Conservation (phyloP, 306 rosid species). For the Cucurbita argyrosperma region DNA sequence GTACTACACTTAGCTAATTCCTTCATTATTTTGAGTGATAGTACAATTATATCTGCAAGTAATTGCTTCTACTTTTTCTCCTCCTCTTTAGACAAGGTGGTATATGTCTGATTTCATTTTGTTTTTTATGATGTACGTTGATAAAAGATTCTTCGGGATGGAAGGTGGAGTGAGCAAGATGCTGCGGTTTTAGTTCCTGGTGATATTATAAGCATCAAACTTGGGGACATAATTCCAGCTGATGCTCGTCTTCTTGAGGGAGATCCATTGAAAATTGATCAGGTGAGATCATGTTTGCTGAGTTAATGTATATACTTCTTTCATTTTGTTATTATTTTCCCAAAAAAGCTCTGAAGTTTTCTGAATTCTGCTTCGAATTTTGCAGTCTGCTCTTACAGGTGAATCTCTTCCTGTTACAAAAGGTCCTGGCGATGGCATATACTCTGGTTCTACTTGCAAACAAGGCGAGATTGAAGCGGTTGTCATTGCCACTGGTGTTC, state of each 20-base stretch:
- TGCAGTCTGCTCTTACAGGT: slow-evolving; percentile 92
- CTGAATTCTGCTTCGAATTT: slow-evolving; percentile 13
- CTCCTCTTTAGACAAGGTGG: not conserved
- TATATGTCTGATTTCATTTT: not conserved
- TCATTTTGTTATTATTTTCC: not conserved
- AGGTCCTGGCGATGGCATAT: slow-evolving; percentile 94
- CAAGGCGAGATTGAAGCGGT: slow-evolving; percentile 98
- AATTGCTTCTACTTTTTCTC: not conserved
- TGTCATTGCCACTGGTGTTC: slow-evolving; percentile 95
- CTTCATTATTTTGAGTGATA: not conserved
- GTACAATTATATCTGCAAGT: not conserved
- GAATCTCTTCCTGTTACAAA: slow-evolving; percentile 94
- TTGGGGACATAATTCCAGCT: slow-evolving; percentile 85
- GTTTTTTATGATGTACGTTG: not conserved
- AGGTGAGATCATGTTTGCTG: slow-evolving; percentile 24
- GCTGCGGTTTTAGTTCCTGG: slow-evolving; percentile 79
- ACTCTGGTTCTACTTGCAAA: slow-evolving; percentile 96
- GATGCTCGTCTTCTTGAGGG: slow-evolving; percentile 98
- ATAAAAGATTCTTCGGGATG: slow-evolving; percentile 85
- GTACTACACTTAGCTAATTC: not conserved
- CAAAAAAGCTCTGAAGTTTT: not conserved
- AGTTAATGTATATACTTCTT: not conserved
- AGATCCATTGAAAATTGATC: slow-evolving; percentile 92
- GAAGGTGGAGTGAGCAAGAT: slow-evolving; percentile 90
- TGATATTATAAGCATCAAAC: slow-evolving; percentile 76